Base-by-base conservation (phyloP, 1,284 basidiomycete genomes). In the Boletus sp. region DNA sequence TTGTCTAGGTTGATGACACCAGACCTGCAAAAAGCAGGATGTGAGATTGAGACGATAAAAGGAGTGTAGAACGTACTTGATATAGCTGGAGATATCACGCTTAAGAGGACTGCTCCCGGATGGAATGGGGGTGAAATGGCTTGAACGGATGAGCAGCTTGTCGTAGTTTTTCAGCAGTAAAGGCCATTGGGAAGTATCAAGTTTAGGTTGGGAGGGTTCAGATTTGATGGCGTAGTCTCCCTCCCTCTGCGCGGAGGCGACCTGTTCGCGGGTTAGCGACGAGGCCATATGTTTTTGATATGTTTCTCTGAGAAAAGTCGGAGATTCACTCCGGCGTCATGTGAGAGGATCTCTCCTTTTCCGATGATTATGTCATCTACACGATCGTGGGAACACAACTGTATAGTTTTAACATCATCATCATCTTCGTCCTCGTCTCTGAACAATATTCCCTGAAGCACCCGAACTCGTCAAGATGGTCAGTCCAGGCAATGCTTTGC, bases 1-100 rank as follows among this genome's bases (percentile, higher is more conserved):
- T 99, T 99, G 84, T 99, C 97, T 66, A 99, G 83, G 80, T 99
- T 98, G 76, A 99, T 99, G 58, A 98, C 94, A 67, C 97, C 97
- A 62, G 95, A 94, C 78, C 92, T 94, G 64, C 6, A 7, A 51
- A 35, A 29, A 16, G 13, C 43, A 15, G 18, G 27, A 22, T 55
- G 12, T 52, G 11, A 64, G 58, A 49, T 51, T 39, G 46, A 48
- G 48, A 52, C 41, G 51, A 55, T 54, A 50, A 59, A 39, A 22
- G 54, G 51, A 39, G 9, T 3, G 36, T 8, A 51, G 20, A 43
- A 66, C 79, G 58, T 69, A 94, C 89, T 95, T 95, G 76, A 99
- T 86, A 77, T 99, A 98, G 58, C 85, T 82, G 29, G 82, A 78
- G 57, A 98, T 89, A 71, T 98, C 96, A 57, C 96, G 88, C 79